Evolutionary conservation across 2,329 filamentous ascomycete genomes (phyloP), one percentile per base, ranked within the genome.

Genomic region (Talaromyces sp.): DNA sequence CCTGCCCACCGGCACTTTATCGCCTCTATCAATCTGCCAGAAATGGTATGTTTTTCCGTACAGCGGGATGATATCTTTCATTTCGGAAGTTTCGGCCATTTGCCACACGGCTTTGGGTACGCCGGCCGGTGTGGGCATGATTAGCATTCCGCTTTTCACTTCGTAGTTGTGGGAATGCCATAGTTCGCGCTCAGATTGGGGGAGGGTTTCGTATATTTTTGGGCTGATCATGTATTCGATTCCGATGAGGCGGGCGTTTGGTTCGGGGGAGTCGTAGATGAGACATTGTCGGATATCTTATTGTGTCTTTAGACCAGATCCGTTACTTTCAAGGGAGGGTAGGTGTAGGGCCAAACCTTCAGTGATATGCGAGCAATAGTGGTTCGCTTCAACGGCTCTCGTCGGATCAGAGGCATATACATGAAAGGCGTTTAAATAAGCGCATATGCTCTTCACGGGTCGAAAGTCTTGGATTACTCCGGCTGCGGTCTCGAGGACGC

Each of bases 31-130:
- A 15, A 87, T 84, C 79, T 95, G 89, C 91, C 91, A 96, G 41
- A 94, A 78, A 70, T 96, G 90, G 71, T 88, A 94, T 1, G 87
- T 84, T 70, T 96, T 96, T 9, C 91, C 91, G 67, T 95, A 95
- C 2, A 94, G 70, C 0, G 82, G 78, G 3, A 90, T 75, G 0
- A 94, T 80, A 59, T 91, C 80, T 62, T 88, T 83, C 89, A 96
- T 94, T 73, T 93, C 90, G 48, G 82, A 80, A 33, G 83, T 89
- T 76, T 96, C 91, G 1, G 89, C 87, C 4, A 79, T 70, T 62
- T 94, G 87, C 90, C 90, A 96, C 0, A 78, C 81, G 0, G 79
- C 73, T 22, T 80, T 77, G 0, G 87, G 85, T 13, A 51, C 58
- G 46, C 61, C 64, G 17, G 64, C 51, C 1, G 73, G 71, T 25